Percentiles rank a stretch among this genome's conserved stretches.
phyloP scores from a whole-genome alignment of 1,139 yeast genomes.

The Hemisphaericaspora xylofermentans region DNA sequence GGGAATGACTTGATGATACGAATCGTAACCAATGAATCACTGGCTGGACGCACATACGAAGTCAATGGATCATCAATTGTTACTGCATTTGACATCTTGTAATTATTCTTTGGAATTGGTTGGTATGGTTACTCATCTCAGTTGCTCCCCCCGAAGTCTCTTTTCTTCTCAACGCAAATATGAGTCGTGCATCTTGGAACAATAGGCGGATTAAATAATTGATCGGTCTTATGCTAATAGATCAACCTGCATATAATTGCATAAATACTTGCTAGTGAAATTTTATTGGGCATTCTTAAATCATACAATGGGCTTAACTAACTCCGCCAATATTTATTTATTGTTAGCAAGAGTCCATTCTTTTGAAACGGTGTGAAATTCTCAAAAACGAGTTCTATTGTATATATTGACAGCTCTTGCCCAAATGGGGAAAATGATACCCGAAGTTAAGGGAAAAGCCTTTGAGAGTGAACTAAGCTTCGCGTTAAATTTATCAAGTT shows the following conservation, averaged over 20 bases:
- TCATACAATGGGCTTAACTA: too few relatives aligned
- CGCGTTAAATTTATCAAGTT: background rate
- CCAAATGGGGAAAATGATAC: too few relatives aligned
- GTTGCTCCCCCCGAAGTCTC: background rate
- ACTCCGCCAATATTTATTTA: too few relatives aligned
- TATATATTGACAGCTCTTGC: too few relatives aligned
- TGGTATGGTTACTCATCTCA: background rate
- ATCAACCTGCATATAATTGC: background rate
- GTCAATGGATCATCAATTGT: slow-evolving; percentile 60
- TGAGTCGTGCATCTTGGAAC: background rate
- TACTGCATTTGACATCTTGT: slow-evolving; percentile 3
- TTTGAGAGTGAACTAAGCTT: too few relatives aligned
- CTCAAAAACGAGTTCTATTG: too few relatives aligned
- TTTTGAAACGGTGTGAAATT: too few relatives aligned
- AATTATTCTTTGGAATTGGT: too few relatives aligned
- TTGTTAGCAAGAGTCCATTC: too few relatives aligned
- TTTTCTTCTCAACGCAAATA: background rate
- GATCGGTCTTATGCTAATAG: background rate
- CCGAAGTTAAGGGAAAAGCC: too few relatives aligned
- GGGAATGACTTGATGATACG: slow-evolving; percentile 90
- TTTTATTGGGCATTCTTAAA: too few relatives aligned
- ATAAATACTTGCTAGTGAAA: background rate
- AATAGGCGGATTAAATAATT: too few relatives aligned
- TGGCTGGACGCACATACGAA: slow-evolving; percentile 64
- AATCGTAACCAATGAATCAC: slow-evolving; percentile 74